These are phyloP conservation scores for Alopecurus myosuroides DNA, from an alignment of 176 grass and related monocot species.

Conservation along the genomic window DNA sequence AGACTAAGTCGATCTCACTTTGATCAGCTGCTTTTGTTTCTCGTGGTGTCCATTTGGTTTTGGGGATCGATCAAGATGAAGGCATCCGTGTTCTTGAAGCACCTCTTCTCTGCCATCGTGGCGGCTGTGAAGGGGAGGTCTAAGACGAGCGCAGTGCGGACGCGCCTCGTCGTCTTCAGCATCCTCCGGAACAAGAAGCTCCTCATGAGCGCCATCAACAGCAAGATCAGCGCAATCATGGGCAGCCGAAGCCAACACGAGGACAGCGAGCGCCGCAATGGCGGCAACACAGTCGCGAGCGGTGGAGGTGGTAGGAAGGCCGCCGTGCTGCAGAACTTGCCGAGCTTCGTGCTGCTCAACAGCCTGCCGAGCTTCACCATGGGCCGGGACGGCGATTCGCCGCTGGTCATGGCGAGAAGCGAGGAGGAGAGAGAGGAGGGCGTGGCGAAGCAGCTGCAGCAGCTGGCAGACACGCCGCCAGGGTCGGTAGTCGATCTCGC, in stretches of 20 bases:
- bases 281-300: not conserved
- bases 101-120: slow-evolving; percentile 48
- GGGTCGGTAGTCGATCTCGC: slow-evolving; percentile 61
- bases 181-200: slow-evolving; percentile 80
- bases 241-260: slow-evolving; percentile 1
- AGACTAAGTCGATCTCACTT: not conserved
- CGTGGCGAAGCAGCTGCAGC: slow-evolving; percentile 30
- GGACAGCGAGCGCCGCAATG: not conserved
- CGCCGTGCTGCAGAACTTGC: slow-evolving; percentile 48
- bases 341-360: slow-evolving; percentile 54
- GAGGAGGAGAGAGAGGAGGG: slow-evolving; percentile 10
- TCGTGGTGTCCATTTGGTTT: not conserved
- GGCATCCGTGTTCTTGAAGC: slow-evolving; percentile 70
- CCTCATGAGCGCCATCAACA: slow-evolving; percentile 63
- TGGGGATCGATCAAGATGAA: slow-evolving; percentile 54
- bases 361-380: slow-evolving; percentile 40
- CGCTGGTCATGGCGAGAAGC: not conserved
- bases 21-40: not conserved
- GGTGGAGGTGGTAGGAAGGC: slow-evolving; percentile 31
- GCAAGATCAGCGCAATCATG: slow-evolving; percentile 82
- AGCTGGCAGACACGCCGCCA: slow-evolving; percentile 6
- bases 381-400: slow-evolving; percentile 17
- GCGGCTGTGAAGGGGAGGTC: slow-evolving; percentile 56
- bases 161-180: slow-evolving; percentile 59
- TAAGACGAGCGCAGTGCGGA: slow-evolving; percentile 54